Evolutionary conservation across 2,329 filamentous ascomycete species (phyloP), one percentile per base, ranked within the genome.

Genomic region (Diaporthe sp.): DNA sequence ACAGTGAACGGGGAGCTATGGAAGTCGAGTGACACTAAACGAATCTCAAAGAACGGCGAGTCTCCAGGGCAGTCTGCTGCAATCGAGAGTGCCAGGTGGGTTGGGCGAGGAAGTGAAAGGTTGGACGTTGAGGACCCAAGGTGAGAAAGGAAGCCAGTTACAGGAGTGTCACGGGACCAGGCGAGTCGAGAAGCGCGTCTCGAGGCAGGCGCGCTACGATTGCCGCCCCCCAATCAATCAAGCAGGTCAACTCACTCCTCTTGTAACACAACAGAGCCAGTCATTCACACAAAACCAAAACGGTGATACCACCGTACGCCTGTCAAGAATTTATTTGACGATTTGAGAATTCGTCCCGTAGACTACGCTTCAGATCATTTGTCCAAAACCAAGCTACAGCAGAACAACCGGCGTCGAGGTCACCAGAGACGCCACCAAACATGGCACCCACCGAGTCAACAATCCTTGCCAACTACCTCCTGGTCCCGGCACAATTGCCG

Each of bases 401-500:
- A 53, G 13, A n/a, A 19, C 42, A 62, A 44, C 25, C 59, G n/a
- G 9, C 37, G 70, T 25, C 15, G 22, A 34, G n/a, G 31, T 17
- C 13, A 37, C 13, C 46, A 53, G 46, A 37, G 13, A 39, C 34
- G 19, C 46, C 22, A 9, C 65, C 28, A 53, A 86, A 77, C 76
- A 95, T 95, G 93, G 87, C 94, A 4, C 92, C 93, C 12, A 93
- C 92, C 59, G 95, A 98, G 85, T 87, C 90, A 74, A 89, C 91
- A 39, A 94, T 98, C 78, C 89, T 98, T 70, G 88, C 89, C 80
- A 93, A 93, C 83, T 97, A 96, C 82, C 91, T 98, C 75, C 89
- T 97, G 49, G 88, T 93, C 42, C 94, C 95, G 17, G 92, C 95
- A 10, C 89, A 93, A 39, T 88, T 98, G 51, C 92, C 94, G 57